phyloP scores from a whole-genome alignment of 805 yeast species.

The Clavispora asparagi region DNA sequence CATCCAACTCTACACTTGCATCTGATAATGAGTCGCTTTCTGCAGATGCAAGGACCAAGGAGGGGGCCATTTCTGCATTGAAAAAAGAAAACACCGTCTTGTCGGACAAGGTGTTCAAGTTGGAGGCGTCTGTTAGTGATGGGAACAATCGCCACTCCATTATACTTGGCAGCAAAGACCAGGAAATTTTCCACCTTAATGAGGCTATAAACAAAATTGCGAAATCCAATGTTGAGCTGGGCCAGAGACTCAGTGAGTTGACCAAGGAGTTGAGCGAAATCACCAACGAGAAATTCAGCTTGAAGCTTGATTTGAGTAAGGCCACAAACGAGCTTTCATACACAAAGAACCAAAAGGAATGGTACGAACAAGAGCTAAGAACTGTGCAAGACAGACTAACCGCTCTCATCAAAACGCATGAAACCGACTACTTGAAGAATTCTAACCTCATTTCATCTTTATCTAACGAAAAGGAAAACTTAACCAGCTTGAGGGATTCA shows the following conservation, averaged over 20 bases:
- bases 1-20: constrained; percentile 18
- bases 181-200: constrained; percentile 22
- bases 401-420: constrained; percentile 34
- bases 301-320: constrained; percentile 32
- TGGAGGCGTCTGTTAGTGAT: constrained; percentile 12
- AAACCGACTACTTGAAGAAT: constrained; percentile 27
- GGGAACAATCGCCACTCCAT: constrained; percentile 2
- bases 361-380: constrained; percentile 38
- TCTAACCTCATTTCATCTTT: constrained; percentile 26
- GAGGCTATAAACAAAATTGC: constrained; percentile 26
- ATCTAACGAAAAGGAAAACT: constrained; percentile 18
- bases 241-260: constrained; percentile 29
- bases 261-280: constrained; percentile 32
- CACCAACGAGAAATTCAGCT: constrained; percentile 31
- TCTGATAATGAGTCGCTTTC: constrained; percentile 13
- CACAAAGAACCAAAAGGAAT: constrained; percentile 29
- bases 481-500: constrained; percentile 27
- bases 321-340: constrained; percentile 29
- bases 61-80: constrained; percentile 11
- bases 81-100: constrained; percentile 12
- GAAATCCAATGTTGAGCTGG: constrained; percentile 31
- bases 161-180: constrained; percentile 13
- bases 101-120: constrained; percentile 11
- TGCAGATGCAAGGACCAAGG: constrained; percentile 6
- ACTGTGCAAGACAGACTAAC: constrained; percentile 32